Percentiles rank a stretch among this genome's conserved stretches.
Evolutionary conservation across 140 eudicot species (phyloP).

Genomic region (Ambrosia hybrid): DNA sequence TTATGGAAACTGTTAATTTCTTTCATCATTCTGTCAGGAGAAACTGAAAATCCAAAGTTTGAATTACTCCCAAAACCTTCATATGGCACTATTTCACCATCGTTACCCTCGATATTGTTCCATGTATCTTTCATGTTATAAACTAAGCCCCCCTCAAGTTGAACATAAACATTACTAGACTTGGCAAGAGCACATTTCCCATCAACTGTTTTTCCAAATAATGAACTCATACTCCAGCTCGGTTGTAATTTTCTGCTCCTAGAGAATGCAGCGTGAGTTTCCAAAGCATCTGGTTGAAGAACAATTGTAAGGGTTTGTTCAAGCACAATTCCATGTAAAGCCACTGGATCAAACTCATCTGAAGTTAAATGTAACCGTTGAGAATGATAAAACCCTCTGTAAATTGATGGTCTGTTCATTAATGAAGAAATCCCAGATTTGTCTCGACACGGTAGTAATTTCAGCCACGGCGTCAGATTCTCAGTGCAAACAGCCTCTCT

Average conservation of each 20-base stretch:
- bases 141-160: conserved; percentile 65
- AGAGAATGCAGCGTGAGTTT: conserved; percentile 30
- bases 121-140: conserved; percentile 40
- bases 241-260: conserved; percentile 57
- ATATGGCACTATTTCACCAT: no score
- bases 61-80: no score
- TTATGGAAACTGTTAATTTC: conserved; percentile 45
- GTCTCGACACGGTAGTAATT: conserved; percentile 93
- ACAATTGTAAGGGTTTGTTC: conserved; percentile 89
- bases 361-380: conserved; percentile 82
- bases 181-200: conserved; percentile 76
- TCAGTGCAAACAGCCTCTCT: conserved; percentile 99
- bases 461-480: conserved; percentile 96
- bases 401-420: conserved; percentile 91
- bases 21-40: conserved; percentile 63
- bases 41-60: conserved; percentile 51
- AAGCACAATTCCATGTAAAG: conserved; percentile 59
- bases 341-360: conserved; percentile 45
- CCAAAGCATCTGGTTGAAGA: conserved; percentile 64
- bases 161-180: conserved; percentile 75
- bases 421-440: conserved; percentile 82
- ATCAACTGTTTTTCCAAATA: conserved; percentile 70
- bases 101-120: conserved; percentile 27
- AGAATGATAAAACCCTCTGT: conserved; percentile 90
- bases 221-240: conserved; percentile 81